These are phyloP conservation scores for Gloeopeniophorella convolvens DNA, from an alignment of 768 basidiomycete species.

Conservation along the genomic window DNA sequence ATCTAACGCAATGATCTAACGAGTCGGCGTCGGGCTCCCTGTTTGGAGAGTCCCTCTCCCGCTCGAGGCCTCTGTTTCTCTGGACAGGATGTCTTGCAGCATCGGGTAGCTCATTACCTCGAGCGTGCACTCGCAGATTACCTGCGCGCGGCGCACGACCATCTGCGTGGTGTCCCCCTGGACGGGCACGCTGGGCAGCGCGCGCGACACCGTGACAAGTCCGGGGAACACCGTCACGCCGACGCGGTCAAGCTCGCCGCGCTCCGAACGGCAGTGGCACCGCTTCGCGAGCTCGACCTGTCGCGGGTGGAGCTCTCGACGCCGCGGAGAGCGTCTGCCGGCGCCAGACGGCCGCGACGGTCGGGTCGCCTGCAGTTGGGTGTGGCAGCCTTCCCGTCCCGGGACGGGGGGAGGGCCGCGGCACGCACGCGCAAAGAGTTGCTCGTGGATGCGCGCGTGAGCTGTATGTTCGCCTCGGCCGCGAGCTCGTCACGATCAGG, in stretches of 20 bases:
- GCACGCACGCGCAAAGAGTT: conserved; percentile 74
- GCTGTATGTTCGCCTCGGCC: conserved; percentile 76
- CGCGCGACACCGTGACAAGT: conserved; percentile 69
- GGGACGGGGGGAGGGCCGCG: neutral
- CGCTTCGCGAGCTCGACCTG: conserved; percentile 82
- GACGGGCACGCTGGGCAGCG: conserved; percentile 30
- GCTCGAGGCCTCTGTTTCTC: neutral
- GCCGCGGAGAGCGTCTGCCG: conserved; percentile 82
- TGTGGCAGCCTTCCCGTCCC: neutral
- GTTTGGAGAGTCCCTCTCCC: too few species aligned
- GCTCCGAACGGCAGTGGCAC: conserved; percentile 70
- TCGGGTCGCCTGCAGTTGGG: conserved; percentile 58
- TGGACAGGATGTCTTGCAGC: neutral
- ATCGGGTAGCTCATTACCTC: conserved; percentile 17
- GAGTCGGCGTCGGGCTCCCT: too few species aligned
- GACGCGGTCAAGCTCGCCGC: conserved; percentile 65
- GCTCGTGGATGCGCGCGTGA: conserved; percentile 85
- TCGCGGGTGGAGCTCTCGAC: too few species aligned
- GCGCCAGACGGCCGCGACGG: conserved; percentile 87
- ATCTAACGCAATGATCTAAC: too few species aligned
- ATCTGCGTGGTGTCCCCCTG: conserved; percentile 51
- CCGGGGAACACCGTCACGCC: conserved; percentile 87
- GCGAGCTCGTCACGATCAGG: conserved; percentile 80
- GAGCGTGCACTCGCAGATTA: conserved; percentile 80
- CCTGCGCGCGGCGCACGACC: conserved; percentile 78